phyloP scores from a whole-genome alignment of 257 asterid genomes.

The Solanum medicagineum region DNA sequence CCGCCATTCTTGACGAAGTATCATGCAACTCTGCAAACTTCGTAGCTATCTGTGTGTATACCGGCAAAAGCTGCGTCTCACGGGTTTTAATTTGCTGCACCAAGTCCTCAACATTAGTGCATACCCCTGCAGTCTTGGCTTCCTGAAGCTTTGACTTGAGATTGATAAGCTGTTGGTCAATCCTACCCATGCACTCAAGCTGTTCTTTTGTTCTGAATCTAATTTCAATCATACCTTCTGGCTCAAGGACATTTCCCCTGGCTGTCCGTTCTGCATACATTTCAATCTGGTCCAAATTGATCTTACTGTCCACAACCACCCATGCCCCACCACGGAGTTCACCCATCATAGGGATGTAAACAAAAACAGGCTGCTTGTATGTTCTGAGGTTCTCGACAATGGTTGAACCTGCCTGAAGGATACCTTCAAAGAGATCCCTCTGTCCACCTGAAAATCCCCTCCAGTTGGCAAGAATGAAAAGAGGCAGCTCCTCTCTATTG shows the following conservation, averaged over 20 bases:
- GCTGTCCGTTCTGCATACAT: slow-evolving; percentile 90
- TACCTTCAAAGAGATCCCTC: slow-evolving; percentile 96
- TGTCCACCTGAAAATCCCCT: slow-evolving; percentile 99
- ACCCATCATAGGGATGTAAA: slow-evolving; percentile 87
- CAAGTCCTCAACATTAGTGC: slow-evolving; percentile 17
- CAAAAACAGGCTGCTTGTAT: slow-evolving; percentile 73
- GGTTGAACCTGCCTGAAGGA: slow-evolving; percentile 91
- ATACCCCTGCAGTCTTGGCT: slow-evolving; percentile 21
- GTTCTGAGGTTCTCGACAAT: slow-evolving; percentile 90
- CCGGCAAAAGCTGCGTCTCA: slow-evolving; percentile 77
- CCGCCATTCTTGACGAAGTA: slow-evolving; percentile 88
- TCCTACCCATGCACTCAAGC: slow-evolving; percentile 89
- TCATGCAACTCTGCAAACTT: slow-evolving; percentile 94
- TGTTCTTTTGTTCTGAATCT: slow-evolving; percentile 72
- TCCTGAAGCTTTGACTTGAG: slow-evolving; percentile 46
- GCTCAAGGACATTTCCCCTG: slow-evolving; percentile 91
- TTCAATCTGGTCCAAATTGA: slow-evolving; percentile 83
- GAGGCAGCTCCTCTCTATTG: slow-evolving; percentile 76
- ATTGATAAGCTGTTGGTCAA: slow-evolving; percentile 55
- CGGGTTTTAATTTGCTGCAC: slow-evolving; percentile 55
- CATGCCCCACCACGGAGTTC: slow-evolving; percentile 99
- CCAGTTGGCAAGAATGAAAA: slow-evolving; percentile 96
- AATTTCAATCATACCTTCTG: slow-evolving; percentile 86
- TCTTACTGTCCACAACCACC: slow-evolving; percentile 92
- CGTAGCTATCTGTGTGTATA: slow-evolving; percentile 85